These are phyloP conservation scores for Moricandia arvensis DNA, from an alignment of 345 rosid species.

Conservation along the genomic window DNA sequence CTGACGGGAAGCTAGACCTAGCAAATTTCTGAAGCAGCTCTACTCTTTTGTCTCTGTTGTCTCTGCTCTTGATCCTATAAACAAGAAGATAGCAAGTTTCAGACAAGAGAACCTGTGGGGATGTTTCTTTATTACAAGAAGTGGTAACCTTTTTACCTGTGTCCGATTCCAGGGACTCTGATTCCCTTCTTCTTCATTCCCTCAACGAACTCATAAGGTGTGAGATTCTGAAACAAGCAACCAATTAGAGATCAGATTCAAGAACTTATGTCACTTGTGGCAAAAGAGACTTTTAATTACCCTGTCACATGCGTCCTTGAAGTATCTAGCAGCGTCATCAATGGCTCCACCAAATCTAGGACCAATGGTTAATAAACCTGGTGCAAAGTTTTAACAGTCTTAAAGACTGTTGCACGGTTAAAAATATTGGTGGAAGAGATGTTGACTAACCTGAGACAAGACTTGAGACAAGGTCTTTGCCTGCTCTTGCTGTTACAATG, in stretches of 20 bases:
- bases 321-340: constrained; percentile 97
- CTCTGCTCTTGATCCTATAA: constrained; percentile 90
- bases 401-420: not conserved
- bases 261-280: not conserved
- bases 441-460: constrained; percentile 39
- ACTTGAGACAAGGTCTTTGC: no score
- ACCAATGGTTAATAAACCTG: constrained; percentile 36
- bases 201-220: constrained; percentile 94
- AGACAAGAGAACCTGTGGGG: not conserved
- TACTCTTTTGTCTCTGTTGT: constrained; percentile 94
- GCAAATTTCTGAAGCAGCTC: constrained; percentile 87
- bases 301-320: constrained; percentile 92
- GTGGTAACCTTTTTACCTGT: constrained; percentile 58
- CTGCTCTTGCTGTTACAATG: no score
- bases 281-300: constrained; percentile 40
- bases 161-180: constrained; percentile 97
- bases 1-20: constrained; percentile 83
- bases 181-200: constrained; percentile 97
- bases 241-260: constrained; percentile 15
- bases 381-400: not conserved
- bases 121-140: not conserved
- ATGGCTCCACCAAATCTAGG: constrained; percentile 99
- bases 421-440: constrained; percentile 22
- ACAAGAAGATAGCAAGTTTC: not conserved
- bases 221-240: constrained; percentile 58